phyloP scores from a whole-genome alignment of 768 basidiomycete species.

The Boletus subparvulus region DNA sequence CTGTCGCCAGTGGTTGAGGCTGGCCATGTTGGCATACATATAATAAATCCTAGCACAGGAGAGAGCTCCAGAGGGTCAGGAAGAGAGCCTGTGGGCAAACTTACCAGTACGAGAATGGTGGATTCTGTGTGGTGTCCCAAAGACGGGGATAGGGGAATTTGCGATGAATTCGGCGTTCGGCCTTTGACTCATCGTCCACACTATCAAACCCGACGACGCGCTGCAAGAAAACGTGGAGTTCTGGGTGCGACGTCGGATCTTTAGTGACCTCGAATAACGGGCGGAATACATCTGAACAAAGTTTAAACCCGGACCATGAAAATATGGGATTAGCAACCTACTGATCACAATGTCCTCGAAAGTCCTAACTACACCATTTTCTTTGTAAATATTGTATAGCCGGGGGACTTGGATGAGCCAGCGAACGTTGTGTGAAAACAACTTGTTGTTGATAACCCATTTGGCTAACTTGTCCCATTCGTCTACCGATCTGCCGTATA shows the following conservation, averaged over 20 bases:
- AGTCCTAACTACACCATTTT: constrained; percentile 74
- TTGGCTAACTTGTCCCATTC: constrained; percentile 99
- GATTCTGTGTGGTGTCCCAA: constrained; percentile 89
- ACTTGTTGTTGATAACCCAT: constrained; percentile 93
- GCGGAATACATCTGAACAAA: constrained; percentile 74
- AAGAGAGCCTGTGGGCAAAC: constrained; percentile 16
- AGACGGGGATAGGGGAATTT: constrained; percentile 91
- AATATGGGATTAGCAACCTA: constrained; percentile 40
- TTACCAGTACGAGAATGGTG: constrained; percentile 94
- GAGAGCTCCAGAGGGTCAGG: constrained; percentile 1
- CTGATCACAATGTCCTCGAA: constrained; percentile 92
- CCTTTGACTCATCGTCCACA: constrained; percentile 98
- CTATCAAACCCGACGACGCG: constrained; percentile 96
- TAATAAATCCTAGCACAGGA: constrained; percentile 77
- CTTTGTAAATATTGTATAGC: constrained; percentile 93
- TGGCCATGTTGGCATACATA: constrained; percentile 95
- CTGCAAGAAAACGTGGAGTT: constrained; percentile 92
- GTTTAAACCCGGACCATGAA: not conserved
- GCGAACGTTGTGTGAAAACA: constrained; percentile 94
- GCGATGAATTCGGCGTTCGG: constrained; percentile 85
- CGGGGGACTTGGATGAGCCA: constrained; percentile 98
- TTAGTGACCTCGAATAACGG: constrained; percentile 96
- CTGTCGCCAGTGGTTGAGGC: constrained; percentile 90
- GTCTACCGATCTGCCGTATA: constrained; percentile 77
- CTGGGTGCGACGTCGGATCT: constrained; percentile 86